Conservation (phyloP, 148 eudicot genomes). For the Mesembryanthemum crystallinum region DNA sequence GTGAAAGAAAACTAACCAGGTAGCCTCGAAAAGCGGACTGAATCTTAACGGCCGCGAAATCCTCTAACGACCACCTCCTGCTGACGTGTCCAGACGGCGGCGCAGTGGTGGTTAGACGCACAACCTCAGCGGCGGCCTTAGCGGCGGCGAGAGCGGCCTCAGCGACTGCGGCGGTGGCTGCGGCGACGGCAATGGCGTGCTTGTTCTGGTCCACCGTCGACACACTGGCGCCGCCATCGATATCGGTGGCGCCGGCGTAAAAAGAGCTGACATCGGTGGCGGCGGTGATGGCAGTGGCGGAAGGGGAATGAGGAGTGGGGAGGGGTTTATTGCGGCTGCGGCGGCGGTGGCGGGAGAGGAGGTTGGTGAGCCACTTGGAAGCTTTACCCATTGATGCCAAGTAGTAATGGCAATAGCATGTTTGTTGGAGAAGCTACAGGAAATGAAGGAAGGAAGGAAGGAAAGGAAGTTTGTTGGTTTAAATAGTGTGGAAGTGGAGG, state of each 20-base stretch:
- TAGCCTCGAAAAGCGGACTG: constrained; percentile 94
- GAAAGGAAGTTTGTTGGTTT: neutral
- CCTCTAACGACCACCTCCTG: constrained; percentile 37
- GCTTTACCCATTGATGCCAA: constrained; percentile 31
- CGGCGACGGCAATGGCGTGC: constrained; percentile 91
- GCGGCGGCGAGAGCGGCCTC: constrained; percentile 94
- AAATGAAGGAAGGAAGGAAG: no score
- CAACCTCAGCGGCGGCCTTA: constrained; percentile 90
- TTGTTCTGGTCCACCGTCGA: constrained; percentile 47
- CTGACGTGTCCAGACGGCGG: constrained; percentile 24
- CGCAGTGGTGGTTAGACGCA: constrained; percentile 50
- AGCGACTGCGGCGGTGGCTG: constrained; percentile 89
- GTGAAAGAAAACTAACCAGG: constrained; percentile 51
- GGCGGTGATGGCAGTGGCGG: neutral
- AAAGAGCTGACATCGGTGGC: neutral
- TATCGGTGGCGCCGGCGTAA: neutral
- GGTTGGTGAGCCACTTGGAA: constrained; percentile 34
- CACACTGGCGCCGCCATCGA: neutral
- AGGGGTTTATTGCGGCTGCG: constrained; percentile 14
- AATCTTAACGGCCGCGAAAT: constrained; percentile 67
- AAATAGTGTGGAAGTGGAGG: neutral
- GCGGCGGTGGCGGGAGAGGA: constrained; percentile 28
- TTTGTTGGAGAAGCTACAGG: neutral
- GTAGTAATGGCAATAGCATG: neutral
- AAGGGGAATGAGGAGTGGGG: neutral